Conservation (phyloP, 768 basidiomycete species). For the Galerina marginata region DNA sequence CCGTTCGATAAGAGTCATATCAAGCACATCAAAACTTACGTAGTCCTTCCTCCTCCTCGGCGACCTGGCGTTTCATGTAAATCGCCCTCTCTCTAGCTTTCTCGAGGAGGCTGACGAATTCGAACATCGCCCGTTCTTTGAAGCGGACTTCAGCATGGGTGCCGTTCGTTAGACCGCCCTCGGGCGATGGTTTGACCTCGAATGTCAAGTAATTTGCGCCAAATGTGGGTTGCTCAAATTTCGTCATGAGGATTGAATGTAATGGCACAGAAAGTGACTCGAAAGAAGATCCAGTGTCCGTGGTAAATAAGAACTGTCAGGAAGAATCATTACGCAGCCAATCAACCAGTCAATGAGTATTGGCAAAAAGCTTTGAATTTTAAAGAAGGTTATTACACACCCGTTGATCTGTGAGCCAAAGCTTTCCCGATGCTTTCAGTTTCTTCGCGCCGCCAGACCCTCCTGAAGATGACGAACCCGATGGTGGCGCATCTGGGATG, state of each 20-base stretch:
- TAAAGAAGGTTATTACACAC: constrained; percentile 44
- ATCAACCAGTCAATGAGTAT: not conserved
- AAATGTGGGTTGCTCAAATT: constrained; percentile 79
- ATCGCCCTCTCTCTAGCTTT: constrained; percentile 79
- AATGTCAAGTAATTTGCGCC: constrained; percentile 70
- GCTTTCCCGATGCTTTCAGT: constrained; percentile 60
- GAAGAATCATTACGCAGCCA: not conserved
- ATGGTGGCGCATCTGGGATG: constrained; percentile 60
- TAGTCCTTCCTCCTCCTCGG: constrained; percentile 61
- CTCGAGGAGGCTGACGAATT: constrained; percentile 74
- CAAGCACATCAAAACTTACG: constrained; percentile 46
- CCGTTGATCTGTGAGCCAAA: constrained; percentile 75
- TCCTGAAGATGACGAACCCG: constrained; percentile 46
- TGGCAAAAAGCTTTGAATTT: too few relatives aligned
- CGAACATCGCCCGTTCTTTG: constrained; percentile 70
- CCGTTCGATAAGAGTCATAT: not conserved
- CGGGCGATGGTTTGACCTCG: constrained; percentile 67
- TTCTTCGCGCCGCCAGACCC: constrained; percentile 61
- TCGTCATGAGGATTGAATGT: constrained; percentile 66
- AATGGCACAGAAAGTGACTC: constrained; percentile 65
- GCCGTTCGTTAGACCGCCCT: constrained; percentile 69
- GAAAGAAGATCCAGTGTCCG: constrained; percentile 39
- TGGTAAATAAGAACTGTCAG: constrained; percentile 67
- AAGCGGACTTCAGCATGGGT: constrained; percentile 72
- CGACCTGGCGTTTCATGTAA: constrained; percentile 70